Evolutionary conservation across 2,329 filamentous ascomycete genomes (phyloP).

Genomic region (Karstenula rhodostoma): DNA sequence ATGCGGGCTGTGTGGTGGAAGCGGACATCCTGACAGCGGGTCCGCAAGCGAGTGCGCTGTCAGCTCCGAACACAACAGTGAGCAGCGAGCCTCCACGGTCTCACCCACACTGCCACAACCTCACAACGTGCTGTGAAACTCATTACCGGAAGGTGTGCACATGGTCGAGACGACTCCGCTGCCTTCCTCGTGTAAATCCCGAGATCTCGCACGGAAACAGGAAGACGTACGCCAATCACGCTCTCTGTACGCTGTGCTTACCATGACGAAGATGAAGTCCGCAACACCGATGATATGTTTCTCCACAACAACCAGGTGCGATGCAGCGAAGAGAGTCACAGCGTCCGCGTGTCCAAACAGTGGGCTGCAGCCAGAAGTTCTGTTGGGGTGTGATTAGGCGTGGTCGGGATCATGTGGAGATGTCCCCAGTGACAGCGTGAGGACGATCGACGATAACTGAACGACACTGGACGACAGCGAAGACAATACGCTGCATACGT

Average conservation of each 20-base stretch:
- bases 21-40: neutral
- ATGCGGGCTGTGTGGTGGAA: neutral
- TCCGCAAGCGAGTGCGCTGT: neutral
- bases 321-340: neutral
- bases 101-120: conserved; percentile 2
- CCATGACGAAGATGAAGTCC: conserved; percentile 4
- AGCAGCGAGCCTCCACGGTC: neutral
- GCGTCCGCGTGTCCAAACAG: neutral
- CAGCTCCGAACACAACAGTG: neutral
- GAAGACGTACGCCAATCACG: conserved; percentile 1
- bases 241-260: neutral
- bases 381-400: neutral
- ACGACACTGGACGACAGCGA: conserved; percentile 5
- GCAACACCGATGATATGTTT: conserved; percentile 4
- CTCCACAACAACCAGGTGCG: neutral
- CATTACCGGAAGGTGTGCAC: conserved; percentile 5
- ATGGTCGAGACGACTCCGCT: conserved; percentile 1
- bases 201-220: neutral
- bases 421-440: conserved; percentile 1
- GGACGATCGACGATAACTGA: neutral
- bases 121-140: neutral
- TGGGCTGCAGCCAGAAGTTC: neutral
- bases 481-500: conserved; percentile 10
- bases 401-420: conserved; percentile 4
- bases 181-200: neutral